Conservation (phyloP, 331 rosid genomes). For the Prunus yedoensis region DNA sequence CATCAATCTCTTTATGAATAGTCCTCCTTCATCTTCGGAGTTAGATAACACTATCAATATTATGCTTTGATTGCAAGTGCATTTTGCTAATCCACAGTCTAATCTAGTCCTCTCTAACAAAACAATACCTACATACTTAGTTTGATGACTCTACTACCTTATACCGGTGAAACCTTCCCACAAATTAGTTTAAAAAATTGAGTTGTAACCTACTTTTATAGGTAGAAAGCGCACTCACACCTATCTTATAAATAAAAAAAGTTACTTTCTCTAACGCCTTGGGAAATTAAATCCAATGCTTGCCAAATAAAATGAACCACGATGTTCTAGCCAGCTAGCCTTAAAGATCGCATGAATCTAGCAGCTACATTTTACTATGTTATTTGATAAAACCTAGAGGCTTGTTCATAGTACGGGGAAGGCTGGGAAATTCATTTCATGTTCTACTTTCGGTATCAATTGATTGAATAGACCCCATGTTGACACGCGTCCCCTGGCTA, state of each 20-base stretch:
- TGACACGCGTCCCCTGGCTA: conserved; percentile 28
- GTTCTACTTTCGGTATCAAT: conserved; percentile 15
- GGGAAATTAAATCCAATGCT: conserved; percentile 17
- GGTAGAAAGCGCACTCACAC: conserved; percentile 8
- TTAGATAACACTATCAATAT: too few species aligned
- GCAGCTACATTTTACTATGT: background rate
- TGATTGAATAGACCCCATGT: background rate
- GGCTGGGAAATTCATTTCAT: conserved; percentile 19
- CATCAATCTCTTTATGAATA: too few species aligned
- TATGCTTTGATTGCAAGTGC: too few species aligned
- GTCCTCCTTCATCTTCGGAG: too few species aligned
- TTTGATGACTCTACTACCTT: too few species aligned
- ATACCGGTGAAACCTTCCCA: background rate
- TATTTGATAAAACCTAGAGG: conserved; percentile 13
- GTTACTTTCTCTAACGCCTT: conserved; percentile 2
- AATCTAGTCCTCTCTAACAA: too few species aligned
- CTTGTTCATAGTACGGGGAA: conserved; percentile 38
- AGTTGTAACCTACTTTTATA: background rate
- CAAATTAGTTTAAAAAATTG: background rate
- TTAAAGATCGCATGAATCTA: conserved; percentile 17
- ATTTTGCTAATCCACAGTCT: too few species aligned
- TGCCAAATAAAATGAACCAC: conserved; percentile 20
- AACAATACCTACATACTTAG: too few species aligned
- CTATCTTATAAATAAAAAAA: background rate
- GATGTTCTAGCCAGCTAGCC: conserved; percentile 1